Conservation (phyloP, 148 eudicot genomes). For the Nyssa sinensis region DNA sequence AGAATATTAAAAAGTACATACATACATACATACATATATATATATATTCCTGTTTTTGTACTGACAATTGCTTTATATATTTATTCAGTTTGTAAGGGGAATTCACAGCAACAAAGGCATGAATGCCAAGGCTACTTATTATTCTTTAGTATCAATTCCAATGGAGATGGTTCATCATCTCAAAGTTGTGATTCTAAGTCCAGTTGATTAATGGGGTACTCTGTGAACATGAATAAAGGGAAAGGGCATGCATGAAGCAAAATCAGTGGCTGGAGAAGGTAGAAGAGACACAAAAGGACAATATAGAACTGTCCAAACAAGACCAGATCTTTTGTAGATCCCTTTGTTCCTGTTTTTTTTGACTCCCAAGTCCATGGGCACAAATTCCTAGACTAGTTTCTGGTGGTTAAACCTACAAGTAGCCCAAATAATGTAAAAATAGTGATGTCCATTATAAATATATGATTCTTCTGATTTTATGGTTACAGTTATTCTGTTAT, state of each 20-base stretch:
- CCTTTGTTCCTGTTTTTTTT: constrained; percentile 17
- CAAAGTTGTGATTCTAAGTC: too few species aligned
- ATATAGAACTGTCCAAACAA: constrained; percentile 1
- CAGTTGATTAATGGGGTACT: too few species aligned
- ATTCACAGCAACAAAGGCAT: background rate
- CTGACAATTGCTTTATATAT: background rate
- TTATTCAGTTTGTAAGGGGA: constrained; percentile 6
- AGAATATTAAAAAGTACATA: too few species aligned
- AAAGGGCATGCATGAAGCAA: background rate
- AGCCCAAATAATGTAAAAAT: too few species aligned
- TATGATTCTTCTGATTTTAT: background rate
- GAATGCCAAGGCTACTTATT: constrained; percentile 3
- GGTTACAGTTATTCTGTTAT: background rate
- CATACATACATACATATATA: too few species aligned
- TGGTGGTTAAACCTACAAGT: background rate
- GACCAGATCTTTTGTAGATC: constrained; percentile 20
- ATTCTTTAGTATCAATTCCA: constrained; percentile 3
- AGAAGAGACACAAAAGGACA: background rate
- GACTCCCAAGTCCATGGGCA: background rate
- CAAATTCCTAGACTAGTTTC: constrained; percentile 7
- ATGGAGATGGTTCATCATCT: background rate
- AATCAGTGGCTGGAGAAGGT: background rate
- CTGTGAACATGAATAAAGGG: too few species aligned
- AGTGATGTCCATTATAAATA: background rate
- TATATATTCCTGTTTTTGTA: background rate